Conservation (phyloP, 139 green algal species). For the Parachlorella kessleri region DNA sequence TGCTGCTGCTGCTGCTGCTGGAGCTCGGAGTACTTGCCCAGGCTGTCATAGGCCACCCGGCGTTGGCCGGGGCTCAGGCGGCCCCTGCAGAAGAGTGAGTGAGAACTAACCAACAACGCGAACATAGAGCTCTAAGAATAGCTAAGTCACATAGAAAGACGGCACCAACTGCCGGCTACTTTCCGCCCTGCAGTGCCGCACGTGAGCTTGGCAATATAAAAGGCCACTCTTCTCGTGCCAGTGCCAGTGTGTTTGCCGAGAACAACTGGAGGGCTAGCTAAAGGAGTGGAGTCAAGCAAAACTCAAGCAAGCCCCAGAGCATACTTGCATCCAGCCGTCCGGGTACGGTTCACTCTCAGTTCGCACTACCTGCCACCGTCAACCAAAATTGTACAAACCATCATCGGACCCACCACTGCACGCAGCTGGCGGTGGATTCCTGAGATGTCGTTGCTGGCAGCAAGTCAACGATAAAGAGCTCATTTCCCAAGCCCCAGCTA, state of each 20-base stretch:
- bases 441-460: conserved; percentile 4
- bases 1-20: not conserved
- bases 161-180: no score
- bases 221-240: no score
- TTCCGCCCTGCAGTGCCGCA: no score
- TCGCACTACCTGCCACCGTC: not conserved
- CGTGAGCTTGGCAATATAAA: no score
- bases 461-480: conserved; percentile 38
- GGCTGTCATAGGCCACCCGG: conserved; percentile 47
- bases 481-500: conserved; percentile 51
- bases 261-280: no score
- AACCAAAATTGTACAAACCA: not conserved
- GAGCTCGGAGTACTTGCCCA: conserved; percentile 20
- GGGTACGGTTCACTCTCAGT: no score
- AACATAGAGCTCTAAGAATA: no score
- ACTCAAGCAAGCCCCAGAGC: no score
- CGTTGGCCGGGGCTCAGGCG: conserved; percentile 26
- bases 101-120: no score
- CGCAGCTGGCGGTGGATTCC: conserved; percentile 9
- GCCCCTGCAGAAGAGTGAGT: conserved; percentile 38
- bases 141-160: no score
- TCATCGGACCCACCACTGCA: conserved; percentile 18
- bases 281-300: not conserved
- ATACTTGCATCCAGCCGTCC: no score
- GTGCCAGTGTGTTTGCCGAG: no score